These are phyloP conservation scores for Akanthomyces dipterigenus DNA, from an alignment of 2,329 filamentous ascomycete genomes.

Conservation along the genomic window DNA sequence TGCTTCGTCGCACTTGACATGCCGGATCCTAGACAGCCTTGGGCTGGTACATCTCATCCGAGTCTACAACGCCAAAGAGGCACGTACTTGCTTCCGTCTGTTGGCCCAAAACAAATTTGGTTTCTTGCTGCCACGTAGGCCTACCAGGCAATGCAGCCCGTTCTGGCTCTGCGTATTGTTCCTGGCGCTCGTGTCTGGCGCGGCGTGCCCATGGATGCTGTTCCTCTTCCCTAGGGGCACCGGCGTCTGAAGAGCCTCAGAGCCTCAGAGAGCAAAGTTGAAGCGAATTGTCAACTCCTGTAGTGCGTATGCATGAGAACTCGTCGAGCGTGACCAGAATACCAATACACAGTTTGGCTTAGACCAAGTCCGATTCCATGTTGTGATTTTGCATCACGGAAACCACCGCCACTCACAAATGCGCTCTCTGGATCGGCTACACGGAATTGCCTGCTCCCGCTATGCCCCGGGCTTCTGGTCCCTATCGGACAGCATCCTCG, in stretches of 20 bases:
- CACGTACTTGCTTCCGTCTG: background rate
- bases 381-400: constrained; percentile 59
- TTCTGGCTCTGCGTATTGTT: constrained; percentile 13
- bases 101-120: background rate
- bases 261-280: background rate
- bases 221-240: background rate
- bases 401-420: constrained; percentile 57
- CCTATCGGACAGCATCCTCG: constrained; percentile 45
- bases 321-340: too few species aligned
- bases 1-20: constrained; percentile 16
- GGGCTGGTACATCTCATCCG: background rate
- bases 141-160: constrained; percentile 17
- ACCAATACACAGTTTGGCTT: constrained; percentile 51
- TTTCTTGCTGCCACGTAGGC: background rate
- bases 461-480: constrained; percentile 56
- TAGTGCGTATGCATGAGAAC: too few species aligned
- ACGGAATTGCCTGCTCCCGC: constrained; percentile 60
- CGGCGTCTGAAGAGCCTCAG: background rate
- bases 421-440: constrained; percentile 57
- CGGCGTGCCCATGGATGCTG: background rate
- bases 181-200: background rate
- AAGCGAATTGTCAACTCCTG: too few species aligned
- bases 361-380: constrained; percentile 29
- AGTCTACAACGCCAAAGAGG: too few species aligned
- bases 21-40: constrained; percentile 13